Evolutionary conservation across 352 stramenopile genomes (phyloP), one percentile per base, ranked within the genome.

Genomic region (Pilasporangium apinafurcum): DNA sequence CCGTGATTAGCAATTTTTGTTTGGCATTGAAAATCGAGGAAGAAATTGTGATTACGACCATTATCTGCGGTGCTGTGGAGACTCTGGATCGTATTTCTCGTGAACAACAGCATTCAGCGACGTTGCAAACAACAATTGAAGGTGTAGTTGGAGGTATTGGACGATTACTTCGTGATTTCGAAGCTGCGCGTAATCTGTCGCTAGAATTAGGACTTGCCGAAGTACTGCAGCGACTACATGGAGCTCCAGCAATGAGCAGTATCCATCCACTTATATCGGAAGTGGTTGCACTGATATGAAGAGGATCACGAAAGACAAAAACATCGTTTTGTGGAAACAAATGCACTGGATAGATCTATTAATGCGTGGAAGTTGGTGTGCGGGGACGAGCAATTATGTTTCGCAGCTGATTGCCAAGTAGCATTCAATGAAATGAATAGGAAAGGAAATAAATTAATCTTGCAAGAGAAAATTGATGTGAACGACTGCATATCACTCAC

Each of bases 1-100:
- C 65, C 33, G 51, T 89, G 20, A 66, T 92, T 26, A 67, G 70
- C 56, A 92, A 92, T 45, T 86, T 75, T 55, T 86, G 68, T 37
- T 54, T 83, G 31, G 66, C 73, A 14, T 63, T 86, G 35, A 51
- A 74, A 31, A 63, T 82, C 8, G 79, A 80, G 26, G 74, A 92
- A 35, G 74, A 88, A 25, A 53, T 83, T 12, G 59, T 86, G 26
- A 63, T 89, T 44, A 86, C 73, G 21, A 83, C 68, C 13, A 60
- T 92, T 17, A 59, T 92, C 18, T 86, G 73, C 22, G 79, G 79
- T 7, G 74, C 64, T 5, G 59, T 80, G 8, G 79, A 92, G 45
- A 79, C 71, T 3, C 61, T 92, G 17, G 76, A 89, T 22, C 50
- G 54, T n/a, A 54, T 87, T n/a, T 67, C 62, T 6, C 58, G 61